Evolutionary conservation across 768 basidiomycete species (phyloP), one percentile per base, ranked within the genome.

Genomic region (Rhodotorula taiwanensis): DNA sequence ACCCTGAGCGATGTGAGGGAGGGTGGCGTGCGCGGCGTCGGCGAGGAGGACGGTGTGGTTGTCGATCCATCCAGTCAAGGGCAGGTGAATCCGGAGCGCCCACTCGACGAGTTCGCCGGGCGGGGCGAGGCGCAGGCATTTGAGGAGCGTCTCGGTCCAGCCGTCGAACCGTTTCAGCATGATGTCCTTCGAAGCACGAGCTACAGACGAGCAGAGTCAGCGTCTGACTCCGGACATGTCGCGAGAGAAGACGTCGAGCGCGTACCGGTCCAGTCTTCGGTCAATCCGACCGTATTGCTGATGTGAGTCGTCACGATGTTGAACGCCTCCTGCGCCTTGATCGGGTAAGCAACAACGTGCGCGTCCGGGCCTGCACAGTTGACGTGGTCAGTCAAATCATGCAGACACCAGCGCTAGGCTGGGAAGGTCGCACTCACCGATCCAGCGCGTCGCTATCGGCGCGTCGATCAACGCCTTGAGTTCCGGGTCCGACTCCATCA

Each of bases 61-160:
- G 23, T 74, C 72, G 23, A 80, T 71, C 79, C 79, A 80, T 14
- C 60, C 70, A 20, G 64, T 55, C 14, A 65, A 43, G 18, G 64
- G 58, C 1, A 45, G 42, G 58, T 65, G 58, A 27, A 65, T 65
- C 3, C 64, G 58, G 2, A 65, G 58, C 3, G 42, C 49, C 58
- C 64, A 65, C 50, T 65, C 64, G 30, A 60, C 77, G 31, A 87
- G 86, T 59, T 78, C 79, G 70, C 88, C 86, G 16, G 80, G 80
- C 11, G 78, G 79, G 52, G 78, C 77, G 16, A 89, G 76, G 23
- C 50, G 58, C 73, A 75, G 39, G 71, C 71, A 58, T 49, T 58
- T 58, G 49, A 58, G 25, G 15, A 58, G 42, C 16, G 30, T 30
- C 30, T 58, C 58, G 62, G 77, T 78, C 61, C 77, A 79, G 33